Percentiles rank a stretch among this genome's conserved stretches.
phyloP scores from a whole-genome alignment of 2,329 filamentous ascomycete species.

The Penicillium sp. region DNA sequence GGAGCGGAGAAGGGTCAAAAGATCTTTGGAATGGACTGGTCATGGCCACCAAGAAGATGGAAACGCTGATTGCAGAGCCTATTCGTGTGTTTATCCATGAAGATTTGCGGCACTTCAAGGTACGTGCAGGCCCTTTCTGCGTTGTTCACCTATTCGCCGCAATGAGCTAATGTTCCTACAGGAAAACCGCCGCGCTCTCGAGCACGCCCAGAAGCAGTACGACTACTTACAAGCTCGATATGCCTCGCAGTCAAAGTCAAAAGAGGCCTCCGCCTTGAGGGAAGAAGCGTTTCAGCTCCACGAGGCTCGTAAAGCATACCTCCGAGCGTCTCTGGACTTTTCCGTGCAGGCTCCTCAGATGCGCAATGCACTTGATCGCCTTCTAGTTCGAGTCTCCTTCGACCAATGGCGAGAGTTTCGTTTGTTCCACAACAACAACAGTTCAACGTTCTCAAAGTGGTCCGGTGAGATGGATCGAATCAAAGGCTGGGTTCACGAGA shows the following conservation, averaged over 20 bases:
- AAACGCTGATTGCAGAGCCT: conserved; percentile 76
- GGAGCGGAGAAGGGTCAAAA: conserved; percentile 79
- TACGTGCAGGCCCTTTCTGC: conserved; percentile 19
- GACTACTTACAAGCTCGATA: conserved; percentile 82
- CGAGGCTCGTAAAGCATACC: conserved; percentile 85
- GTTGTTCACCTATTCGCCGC: conserved; percentile 7
- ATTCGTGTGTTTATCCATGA: conserved; percentile 74
- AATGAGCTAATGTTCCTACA: conserved; percentile 26
- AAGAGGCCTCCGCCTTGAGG: conserved; percentile 85
- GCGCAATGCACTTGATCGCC: conserved; percentile 77
- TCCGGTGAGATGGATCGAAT: conserved; percentile 85
- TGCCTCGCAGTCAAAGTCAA: conserved; percentile 82
- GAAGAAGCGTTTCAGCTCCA: conserved; percentile 97
- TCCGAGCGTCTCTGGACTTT: conserved; percentile 92
- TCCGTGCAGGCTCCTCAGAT: conserved; percentile 85
- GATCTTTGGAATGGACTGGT: conserved; percentile 85
- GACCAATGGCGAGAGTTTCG: conserved; percentile 90
- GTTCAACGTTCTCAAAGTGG: conserved; percentile 65
- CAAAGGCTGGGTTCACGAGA: conserved; percentile 88
- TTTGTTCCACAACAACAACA: conserved; percentile 65
- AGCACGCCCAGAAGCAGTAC: conserved; percentile 79
- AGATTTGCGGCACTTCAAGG: conserved; percentile 82
- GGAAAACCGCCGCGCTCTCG: conserved; percentile 74
- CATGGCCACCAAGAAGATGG: conserved; percentile 73
- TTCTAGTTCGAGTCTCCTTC: conserved; percentile 80